Evolutionary conservation across 306 rosid genomes (phyloP), one percentile per base, ranked within the genome.

Genomic region (Malus orientalis): DNA sequence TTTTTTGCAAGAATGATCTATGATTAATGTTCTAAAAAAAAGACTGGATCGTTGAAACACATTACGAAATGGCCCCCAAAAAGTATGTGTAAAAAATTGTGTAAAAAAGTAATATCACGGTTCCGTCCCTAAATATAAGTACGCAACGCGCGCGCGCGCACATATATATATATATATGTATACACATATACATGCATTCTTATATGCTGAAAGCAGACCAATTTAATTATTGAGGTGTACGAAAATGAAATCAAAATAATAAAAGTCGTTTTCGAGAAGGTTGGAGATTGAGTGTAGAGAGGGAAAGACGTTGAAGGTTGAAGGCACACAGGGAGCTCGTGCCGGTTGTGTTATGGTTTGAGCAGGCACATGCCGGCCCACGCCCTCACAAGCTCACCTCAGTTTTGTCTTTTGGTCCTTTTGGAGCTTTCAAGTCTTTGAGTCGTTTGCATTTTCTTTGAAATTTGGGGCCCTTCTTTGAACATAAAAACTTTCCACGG

Each of bases 331-430:
- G 25, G 61, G 6, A 82, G 82, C 86, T 81, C 93, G 89, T 67
- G 84, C 30, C 55, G 81, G 79, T 91, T 60, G 90, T 89, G 92
- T 33, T 71, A 8, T 59, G 60, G 78, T 69, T 49, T 74, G 61
- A 49, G 85, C 65, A 78, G 87, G 86, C 97, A 81, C 82, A 74
- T 79, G 89, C 96, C 81, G 81, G 65, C 96, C 80, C 87, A 78
- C 25, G 88, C 88, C 80, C 38, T 62, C 77, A 42, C 79, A 74
- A 32, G 69, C 12, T 60, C 49, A 22, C 63, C 83, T 33, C 67
- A 69, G 32, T 63, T 69, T 45, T 66, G 71, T 55, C n/a, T 9
- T 9, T 8, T 19, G 22, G 42, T 38, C 42, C 9, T 38, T 36
- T 38, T 2, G 42, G 42, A 19, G 22, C 59, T 58, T 15, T 10